phyloP scores from a whole-genome alignment of 2,329 filamentous ascomycete genomes.

The Verticillium dahliae region DNA sequence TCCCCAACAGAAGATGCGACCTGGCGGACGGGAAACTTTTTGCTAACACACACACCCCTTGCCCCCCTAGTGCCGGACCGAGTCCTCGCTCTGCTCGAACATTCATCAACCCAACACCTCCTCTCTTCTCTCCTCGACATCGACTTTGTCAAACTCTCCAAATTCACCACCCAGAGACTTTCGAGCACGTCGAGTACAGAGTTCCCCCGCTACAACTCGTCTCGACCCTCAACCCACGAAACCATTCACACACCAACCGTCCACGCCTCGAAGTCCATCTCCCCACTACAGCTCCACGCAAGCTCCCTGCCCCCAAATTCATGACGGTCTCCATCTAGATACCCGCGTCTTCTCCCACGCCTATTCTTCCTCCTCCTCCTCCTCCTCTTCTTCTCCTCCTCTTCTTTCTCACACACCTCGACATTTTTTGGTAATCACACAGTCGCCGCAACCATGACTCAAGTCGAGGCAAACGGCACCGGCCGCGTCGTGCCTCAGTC shows the following conservation, averaged over 20 bases:
- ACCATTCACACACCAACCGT: not conserved
- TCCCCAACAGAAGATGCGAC: slow-evolving; percentile 2
- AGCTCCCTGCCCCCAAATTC: slow-evolving; percentile 8
- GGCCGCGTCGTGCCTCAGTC: slow-evolving; percentile 43
- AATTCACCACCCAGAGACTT: not conserved
- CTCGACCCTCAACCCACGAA: not conserved
- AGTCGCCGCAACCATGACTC: slow-evolving; percentile 37
- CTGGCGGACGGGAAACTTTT: slow-evolving; percentile 2
- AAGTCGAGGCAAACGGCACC: slow-evolving; percentile 35
- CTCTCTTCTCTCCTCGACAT: not conserved
- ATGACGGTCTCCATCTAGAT: slow-evolving; percentile 12
- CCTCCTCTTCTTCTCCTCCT: slow-evolving; percentile 6
- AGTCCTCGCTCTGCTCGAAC: not conserved
- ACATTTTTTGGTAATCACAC: slow-evolving; percentile 14
- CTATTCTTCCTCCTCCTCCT: not conserved
- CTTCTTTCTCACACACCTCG: slow-evolving; percentile 7
- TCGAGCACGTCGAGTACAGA: not conserved
- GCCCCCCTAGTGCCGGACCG: not conserved
- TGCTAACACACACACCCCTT: not conserved
- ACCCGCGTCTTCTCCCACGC: slow-evolving; percentile 5
- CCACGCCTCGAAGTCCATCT: not conserved
- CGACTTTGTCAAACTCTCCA: not conserved
- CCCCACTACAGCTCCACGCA: not conserved
- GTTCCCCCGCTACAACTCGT: not conserved
- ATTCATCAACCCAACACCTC: not conserved